phyloP scores from a whole-genome alignment of 306 rosid species.

The Quercus wislizeni region DNA sequence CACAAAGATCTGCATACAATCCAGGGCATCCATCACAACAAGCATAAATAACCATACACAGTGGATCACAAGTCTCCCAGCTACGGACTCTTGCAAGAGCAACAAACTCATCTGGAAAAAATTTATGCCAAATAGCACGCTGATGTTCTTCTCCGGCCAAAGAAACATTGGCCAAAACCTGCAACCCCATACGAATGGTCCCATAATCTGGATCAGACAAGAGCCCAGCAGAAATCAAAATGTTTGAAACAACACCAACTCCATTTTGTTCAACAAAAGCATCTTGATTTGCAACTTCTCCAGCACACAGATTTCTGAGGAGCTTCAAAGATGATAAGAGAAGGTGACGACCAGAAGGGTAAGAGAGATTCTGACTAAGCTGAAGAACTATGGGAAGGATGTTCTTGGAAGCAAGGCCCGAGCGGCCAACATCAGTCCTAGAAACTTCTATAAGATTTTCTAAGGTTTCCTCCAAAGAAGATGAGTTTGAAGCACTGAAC shows the following conservation, averaged over 20 bases:
- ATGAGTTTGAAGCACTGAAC: slow-evolving; percentile 39
- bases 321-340: slow-evolving; percentile 50
- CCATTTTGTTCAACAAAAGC: slow-evolving; percentile 56
- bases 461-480: slow-evolving; percentile 34
- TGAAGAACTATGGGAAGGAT: slow-evolving; percentile 40
- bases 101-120: slow-evolving; percentile 42
- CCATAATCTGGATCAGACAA: slow-evolving; percentile 31
- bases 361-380: slow-evolving; percentile 24
- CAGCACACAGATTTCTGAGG: slow-evolving; percentile 68
- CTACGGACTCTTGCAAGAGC: slow-evolving; percentile 41
- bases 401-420: slow-evolving; percentile 38
- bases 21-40: slow-evolving; percentile 52
- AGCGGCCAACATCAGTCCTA: slow-evolving; percentile 45
- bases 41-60: slow-evolving; percentile 66
- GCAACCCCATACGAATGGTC: slow-evolving; percentile 56
- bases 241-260: slow-evolving; percentile 29
- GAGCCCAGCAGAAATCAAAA: slow-evolving; percentile 38
- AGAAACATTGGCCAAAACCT: slow-evolving; percentile 73
- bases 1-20: slow-evolving; percentile 31
- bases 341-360: slow-evolving; percentile 17
- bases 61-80: slow-evolving; percentile 54
- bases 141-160: slow-evolving; percentile 70
- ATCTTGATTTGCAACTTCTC: slow-evolving; percentile 53
- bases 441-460: slow-evolving; percentile 42
- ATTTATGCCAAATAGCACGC: slow-evolving; percentile 48